Evolutionary conservation across 192 early-diverging fungal species (phyloP).

Genomic region (Entophlyctis helioformis): DNA sequence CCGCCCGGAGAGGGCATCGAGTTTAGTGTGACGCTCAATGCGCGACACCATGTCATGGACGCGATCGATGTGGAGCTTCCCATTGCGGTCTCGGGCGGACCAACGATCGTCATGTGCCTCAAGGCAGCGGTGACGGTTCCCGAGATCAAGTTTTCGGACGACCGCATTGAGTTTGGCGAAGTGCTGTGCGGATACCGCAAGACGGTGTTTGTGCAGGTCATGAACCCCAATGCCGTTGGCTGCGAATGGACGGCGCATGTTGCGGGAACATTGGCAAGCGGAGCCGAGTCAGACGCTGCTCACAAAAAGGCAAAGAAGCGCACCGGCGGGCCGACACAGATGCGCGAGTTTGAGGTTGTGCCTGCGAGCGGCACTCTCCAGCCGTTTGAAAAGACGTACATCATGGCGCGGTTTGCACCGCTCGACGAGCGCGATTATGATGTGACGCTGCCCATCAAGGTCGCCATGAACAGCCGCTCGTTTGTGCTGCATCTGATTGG

Average conservation of each 20-base stretch:
- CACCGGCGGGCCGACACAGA: neutral
- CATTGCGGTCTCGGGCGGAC: conserved; percentile 33
- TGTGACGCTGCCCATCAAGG: conserved; percentile 24
- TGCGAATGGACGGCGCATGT: conserved; percentile 33
- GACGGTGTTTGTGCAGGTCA: conserved; percentile 22
- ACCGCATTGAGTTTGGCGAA: conserved; percentile 39
- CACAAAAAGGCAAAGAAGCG: conserved; percentile 16
- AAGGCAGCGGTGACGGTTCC: conserved; percentile 38
- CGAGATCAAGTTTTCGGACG: conserved; percentile 20
- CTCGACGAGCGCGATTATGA: conserved; percentile 33
- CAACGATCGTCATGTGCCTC: conserved; percentile 25
- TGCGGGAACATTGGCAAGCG: too few species aligned
- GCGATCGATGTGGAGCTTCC: conserved; percentile 22
- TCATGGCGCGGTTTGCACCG: conserved; percentile 30
- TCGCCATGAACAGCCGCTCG: conserved; percentile 31
- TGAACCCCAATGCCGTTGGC: conserved; percentile 30
- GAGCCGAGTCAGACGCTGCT: neutral
- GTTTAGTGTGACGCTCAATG: conserved; percentile 29
- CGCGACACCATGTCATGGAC: conserved; percentile 16
- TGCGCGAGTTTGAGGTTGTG: conserved; percentile 29
- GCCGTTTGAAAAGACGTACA: conserved; percentile 26
- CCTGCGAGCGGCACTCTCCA: conserved; percentile 28
- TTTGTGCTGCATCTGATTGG: conserved; percentile 23
- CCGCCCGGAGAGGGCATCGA: conserved; percentile 28
- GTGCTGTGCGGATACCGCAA: conserved; percentile 37